Conservation (phyloP, 2,329 filamentous ascomycete genomes). For the Pestalotiopsis fici region DNA sequence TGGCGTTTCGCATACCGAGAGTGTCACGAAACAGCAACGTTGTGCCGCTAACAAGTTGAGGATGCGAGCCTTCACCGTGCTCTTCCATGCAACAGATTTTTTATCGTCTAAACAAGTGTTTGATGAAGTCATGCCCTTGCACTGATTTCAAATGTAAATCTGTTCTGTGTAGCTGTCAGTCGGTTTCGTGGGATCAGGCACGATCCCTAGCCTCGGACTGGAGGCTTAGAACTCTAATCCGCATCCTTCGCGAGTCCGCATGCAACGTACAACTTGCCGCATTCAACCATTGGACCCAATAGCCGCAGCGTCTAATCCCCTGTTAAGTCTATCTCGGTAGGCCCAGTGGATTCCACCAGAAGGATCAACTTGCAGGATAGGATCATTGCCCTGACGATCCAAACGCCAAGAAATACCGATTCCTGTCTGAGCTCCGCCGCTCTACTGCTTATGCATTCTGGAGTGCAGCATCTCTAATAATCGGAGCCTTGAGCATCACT, state of each 20-base stretch:
- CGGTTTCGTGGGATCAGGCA: neutral
- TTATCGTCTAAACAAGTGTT: too few relatives aligned
- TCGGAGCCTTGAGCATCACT: neutral
- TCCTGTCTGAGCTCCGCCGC: neutral
- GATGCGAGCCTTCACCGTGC: neutral
- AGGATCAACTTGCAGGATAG: slow-evolving; percentile 1
- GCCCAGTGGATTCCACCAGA: neutral
- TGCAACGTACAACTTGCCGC: neutral
- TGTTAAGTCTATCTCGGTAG: neutral
- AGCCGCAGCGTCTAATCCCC: neutral
- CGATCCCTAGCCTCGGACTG: neutral
- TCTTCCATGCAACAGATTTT: too few relatives aligned
- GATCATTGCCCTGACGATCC: neutral
- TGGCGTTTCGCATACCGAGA: neutral
- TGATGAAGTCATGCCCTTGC: neutral
- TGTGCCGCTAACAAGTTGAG: neutral
- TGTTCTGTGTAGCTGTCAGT: neutral
- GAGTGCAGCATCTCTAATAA: neutral
- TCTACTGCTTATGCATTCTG: neutral
- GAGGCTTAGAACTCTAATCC: neutral
- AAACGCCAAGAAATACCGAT: neutral
- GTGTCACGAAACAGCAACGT: neutral
- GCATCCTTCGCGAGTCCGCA: slow-evolving; percentile 1
- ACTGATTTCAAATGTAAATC: neutral
- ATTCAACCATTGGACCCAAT: neutral